Base-by-base conservation (phyloP, 2,329 filamentous ascomycete genomes). In the Pseudocercospora macadamiae region DNA sequence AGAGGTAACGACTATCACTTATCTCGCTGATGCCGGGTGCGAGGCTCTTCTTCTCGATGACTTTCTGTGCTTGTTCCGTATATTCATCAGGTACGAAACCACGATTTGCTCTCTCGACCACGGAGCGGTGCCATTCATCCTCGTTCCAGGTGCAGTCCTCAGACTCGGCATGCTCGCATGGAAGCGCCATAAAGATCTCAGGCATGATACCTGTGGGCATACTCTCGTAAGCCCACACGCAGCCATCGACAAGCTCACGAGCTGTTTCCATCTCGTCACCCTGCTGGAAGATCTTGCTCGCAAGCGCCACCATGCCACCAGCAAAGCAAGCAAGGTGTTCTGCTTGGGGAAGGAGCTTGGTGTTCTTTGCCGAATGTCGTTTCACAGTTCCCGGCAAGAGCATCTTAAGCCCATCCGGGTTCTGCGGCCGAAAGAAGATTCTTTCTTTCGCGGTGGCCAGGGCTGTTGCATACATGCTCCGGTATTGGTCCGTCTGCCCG, bases 251-350 rank as follows among this genome's bases (percentile, higher is more conserved):
- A 2, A 89, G 75, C 66, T 83, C 82, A 54, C 79, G 77, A 2
- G 83, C 86, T 18, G 83, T 77, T 4, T 80, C 75, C 10, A 89
- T 71, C 37, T 88, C 83, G 6, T 82, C 77, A 1, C 77, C 76
- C 1, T 75, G 77, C 48, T 78, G 67, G 64, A 89, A 84, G 32
- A 91, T 77, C 62, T 61, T 82, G 83, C 2, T 85, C 2, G 83
- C 86, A 30, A 92, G 80, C 1, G 80, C 88, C 45, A 89, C 86
- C 78, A 89, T 87, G 4, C 88, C 89, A 4, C 89, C 89, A 2
- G 83, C 79, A 69, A 90, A 93, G 73, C 89, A 92, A 2, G 83
- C 82, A 2, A 90, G 76, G 69, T 66, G 64, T 37, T 66, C 64
- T 6, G 56, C 64, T 30, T 59, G 55, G 16, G 64, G 64, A 25